Percentiles rank a stretch among this genome's conserved stretches.
Conservation (phyloP, 768 basidiomycete species). For the Tylopilus rubrobrunneus region DNA sequence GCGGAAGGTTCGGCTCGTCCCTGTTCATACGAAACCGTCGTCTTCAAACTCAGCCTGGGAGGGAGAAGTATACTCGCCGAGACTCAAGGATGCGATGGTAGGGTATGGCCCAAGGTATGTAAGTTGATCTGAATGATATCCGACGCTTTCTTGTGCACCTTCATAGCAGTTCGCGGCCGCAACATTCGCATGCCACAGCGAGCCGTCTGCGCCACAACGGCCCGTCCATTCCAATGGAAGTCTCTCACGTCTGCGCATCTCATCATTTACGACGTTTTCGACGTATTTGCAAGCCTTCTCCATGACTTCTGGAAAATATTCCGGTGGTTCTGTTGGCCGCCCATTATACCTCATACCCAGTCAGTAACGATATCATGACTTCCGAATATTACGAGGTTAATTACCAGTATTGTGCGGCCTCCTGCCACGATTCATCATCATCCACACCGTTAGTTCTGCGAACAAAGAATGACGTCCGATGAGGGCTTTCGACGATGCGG, state of each 20-base stretch:
- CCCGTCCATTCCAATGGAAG: conserved; percentile 68
- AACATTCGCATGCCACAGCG: conserved; percentile 74
- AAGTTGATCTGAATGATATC: conserved; percentile 77
- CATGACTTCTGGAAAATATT: conserved; percentile 61
- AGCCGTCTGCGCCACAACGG: conserved; percentile 17
- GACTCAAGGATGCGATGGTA: conserved; percentile 80
- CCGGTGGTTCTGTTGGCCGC: conserved; percentile 51
- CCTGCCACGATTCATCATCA: conserved; percentile 54
- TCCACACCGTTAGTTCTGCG: conserved; percentile 45
- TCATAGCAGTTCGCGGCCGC: conserved; percentile 84
- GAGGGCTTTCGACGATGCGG: conserved; percentile 77
- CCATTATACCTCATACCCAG: conserved; percentile 69
- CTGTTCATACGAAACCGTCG: conserved; percentile 31
- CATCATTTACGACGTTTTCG: conserved; percentile 67
- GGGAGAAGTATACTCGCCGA: conserved; percentile 44
- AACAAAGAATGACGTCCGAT: conserved; percentile 75
- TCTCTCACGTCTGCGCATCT: conserved; percentile 57
- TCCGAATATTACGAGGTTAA: conserved; percentile 5
- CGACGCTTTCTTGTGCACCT: conserved; percentile 78
- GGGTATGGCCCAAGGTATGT: conserved; percentile 82
- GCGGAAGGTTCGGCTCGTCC: conserved; percentile 66
- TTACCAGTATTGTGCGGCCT: conserved; percentile 75
- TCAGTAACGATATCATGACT: conserved; percentile 6
- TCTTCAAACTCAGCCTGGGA: background rate
- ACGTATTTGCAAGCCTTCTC: conserved; percentile 74